Conservation (phyloP, 805 yeast genomes). For the Vanderwaltozyma tropicalis region DNA sequence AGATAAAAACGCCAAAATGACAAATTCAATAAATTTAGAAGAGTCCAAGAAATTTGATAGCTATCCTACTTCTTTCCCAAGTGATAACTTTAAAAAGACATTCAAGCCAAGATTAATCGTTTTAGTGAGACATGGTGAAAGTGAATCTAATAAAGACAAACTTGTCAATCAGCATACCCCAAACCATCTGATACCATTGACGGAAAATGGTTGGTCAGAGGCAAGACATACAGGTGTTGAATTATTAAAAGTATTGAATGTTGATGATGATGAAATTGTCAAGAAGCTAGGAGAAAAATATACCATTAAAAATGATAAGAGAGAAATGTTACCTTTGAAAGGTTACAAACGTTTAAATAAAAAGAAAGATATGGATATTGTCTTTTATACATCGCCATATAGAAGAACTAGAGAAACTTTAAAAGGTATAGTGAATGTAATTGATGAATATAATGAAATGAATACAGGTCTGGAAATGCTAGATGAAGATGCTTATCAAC, state of each 20-base stretch:
- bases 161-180: constrained; percentile 67
- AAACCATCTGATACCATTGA: constrained; percentile 69
- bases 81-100: not conserved
- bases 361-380: constrained; percentile 43
- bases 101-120: constrained; percentile 49
- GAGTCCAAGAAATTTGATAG: too few relatives aligned
- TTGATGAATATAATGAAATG: constrained; percentile 27
- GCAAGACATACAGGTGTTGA: constrained; percentile 51
- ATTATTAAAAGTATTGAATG: constrained; percentile 26
- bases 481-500: constrained; percentile 16
- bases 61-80: constrained; percentile 1
- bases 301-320: constrained; percentile 3
- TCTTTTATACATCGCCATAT: constrained; percentile 83
- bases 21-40: too few relatives aligned
- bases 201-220: constrained; percentile 58
- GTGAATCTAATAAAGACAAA: constrained; percentile 83
- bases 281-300: constrained; percentile 15
- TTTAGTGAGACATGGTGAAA: constrained; percentile 84
- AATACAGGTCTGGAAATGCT: constrained; percentile 10
- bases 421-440: constrained; percentile 52
- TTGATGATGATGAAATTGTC: constrained; percentile 16
- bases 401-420: constrained; percentile 76
- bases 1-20: too few relatives aligned
- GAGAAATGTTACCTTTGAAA: constrained; percentile 9
- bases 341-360: constrained; percentile 28